Percentiles rank a stretch among this genome's conserved stretches.
Conservation (phyloP, 2,329 filamentous ascomycete genomes). For the Plectosphaerella plurivora region DNA sequence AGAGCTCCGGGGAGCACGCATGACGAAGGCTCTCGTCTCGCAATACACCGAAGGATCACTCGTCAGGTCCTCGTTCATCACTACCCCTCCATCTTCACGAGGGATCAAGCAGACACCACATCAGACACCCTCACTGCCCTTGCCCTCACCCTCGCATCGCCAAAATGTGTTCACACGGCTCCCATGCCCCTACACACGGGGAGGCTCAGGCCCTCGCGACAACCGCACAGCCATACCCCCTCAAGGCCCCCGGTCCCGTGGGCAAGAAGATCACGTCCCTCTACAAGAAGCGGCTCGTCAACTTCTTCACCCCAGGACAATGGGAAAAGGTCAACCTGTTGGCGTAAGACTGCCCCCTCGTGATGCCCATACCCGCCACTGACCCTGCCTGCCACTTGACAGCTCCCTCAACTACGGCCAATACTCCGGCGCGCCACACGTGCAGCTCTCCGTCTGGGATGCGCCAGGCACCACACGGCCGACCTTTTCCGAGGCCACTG, state of each 20-base stretch:
- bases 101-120: no score
- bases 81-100: neutral
- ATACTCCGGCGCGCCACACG: slow-evolving; percentile 8
- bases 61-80: neutral
- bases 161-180: slow-evolving; percentile 6
- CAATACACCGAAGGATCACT: neutral
- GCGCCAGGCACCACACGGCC: slow-evolving; percentile 11
- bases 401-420: slow-evolving; percentile 11
- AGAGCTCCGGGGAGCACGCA: neutral
- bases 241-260: slow-evolving; percentile 4
- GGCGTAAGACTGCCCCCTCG: slow-evolving; percentile 6
- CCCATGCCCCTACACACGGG: neutral
- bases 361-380: neutral
- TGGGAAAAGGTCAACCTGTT: slow-evolving; percentile 16
- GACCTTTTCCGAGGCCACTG: slow-evolving; percentile 9
- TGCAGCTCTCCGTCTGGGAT: slow-evolving; percentile 12
- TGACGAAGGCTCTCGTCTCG: neutral
- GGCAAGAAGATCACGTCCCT: slow-evolving; percentile 9
- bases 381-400: neutral
- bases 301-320: slow-evolving; percentile 16
- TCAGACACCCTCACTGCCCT: neutral
- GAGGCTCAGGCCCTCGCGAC: slow-evolving; percentile 4
- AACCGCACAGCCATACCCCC: slow-evolving; percentile 8
- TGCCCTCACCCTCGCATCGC: no score
- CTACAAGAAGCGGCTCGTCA: slow-evolving; percentile 13